Percentiles rank a stretch among this genome's conserved stretches.
phyloP scores from a whole-genome alignment of 805 yeast genomes.

The Kurtzmaniella fragi region DNA sequence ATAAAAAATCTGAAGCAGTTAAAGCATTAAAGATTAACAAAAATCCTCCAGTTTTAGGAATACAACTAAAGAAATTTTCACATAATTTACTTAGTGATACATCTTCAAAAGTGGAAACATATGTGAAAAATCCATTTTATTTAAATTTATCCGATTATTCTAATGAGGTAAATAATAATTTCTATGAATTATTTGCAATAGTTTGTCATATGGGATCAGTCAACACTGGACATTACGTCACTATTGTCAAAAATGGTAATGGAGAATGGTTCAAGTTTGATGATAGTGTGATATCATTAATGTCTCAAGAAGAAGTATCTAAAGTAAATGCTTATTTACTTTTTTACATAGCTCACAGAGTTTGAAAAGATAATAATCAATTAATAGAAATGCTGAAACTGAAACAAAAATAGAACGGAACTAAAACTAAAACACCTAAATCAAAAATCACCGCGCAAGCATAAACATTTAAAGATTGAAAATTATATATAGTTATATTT shows the following conservation, averaged over 20 bases:
- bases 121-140: slow-evolving; percentile 66
- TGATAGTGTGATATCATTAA: slow-evolving; percentile 73
- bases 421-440: too few relatives aligned
- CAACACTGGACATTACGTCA: slow-evolving; percentile 92
- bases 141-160: slow-evolving; percentile 64
- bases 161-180: slow-evolving; percentile 18
- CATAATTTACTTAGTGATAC: slow-evolving; percentile 45
- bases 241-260: slow-evolving; percentile 64
- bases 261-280: slow-evolving; percentile 90
- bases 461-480: too few relatives aligned
- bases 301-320: slow-evolving; percentile 61
- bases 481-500: too few relatives aligned
- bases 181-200: slow-evolving; percentile 81
- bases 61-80: slow-evolving; percentile 80
- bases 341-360: slow-evolving; percentile 55
- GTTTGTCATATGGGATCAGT: slow-evolving; percentile 90
- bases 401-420: too few relatives aligned
- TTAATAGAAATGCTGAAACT: too few relatives aligned
- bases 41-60: slow-evolving; percentile 72
- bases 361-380: too few relatives aligned
- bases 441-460: too few relatives aligned
- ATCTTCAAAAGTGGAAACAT: slow-evolving; percentile 70
- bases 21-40: slow-evolving; percentile 67
- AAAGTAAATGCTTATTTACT: slow-evolving; percentile 75
- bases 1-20: slow-evolving; percentile 52